phyloP scores from a whole-genome alignment of 305 asterid species.

The Plantago rigida region DNA sequence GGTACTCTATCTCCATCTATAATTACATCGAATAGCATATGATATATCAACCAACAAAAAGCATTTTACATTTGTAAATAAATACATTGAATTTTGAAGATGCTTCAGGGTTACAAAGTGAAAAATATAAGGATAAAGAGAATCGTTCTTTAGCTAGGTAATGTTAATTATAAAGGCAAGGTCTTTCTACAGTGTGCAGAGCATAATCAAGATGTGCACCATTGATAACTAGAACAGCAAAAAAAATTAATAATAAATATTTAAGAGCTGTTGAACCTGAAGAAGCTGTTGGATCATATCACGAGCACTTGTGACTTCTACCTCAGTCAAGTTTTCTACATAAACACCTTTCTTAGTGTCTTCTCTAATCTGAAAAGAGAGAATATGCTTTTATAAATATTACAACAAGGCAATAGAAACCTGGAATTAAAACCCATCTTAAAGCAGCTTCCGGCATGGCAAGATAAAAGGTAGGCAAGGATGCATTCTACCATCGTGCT shows the following conservation, averaged over 20 bases:
- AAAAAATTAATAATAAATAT: not conserved
- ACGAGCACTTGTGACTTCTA: constrained; percentile 84
- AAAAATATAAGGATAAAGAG: constrained; percentile 6
- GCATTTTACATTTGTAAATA: not conserved
- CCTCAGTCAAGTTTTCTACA: constrained; percentile 82
- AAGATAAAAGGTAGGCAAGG: too few relatives aligned
- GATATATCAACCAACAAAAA: not conserved
- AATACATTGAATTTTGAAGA: not conserved
- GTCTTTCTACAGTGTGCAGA: not conserved
- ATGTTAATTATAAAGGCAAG: not conserved
- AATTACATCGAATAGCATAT: too few relatives aligned
- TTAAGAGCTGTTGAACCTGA: constrained; percentile 46
- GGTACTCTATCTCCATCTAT: not conserved
- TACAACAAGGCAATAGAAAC: too few relatives aligned
- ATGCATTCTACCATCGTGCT: too few relatives aligned
- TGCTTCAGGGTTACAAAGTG: constrained; percentile 11
- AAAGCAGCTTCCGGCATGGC: too few relatives aligned
- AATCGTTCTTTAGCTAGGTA: not conserved
- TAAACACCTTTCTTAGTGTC: constrained; percentile 83
- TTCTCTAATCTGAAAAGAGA: constrained; percentile 64
- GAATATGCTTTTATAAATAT: constrained; percentile 19
- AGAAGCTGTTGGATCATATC: constrained; percentile 86
- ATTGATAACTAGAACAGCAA: not conserved
- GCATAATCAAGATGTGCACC: not conserved
- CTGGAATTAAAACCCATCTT: too few relatives aligned